A percentile compares a stretch with the other conserved stretches of the same genome.
Evolutionary conservation across 1,284 basidiomycete species (phyloP).

Genomic region (Trichosporon sp.): DNA sequence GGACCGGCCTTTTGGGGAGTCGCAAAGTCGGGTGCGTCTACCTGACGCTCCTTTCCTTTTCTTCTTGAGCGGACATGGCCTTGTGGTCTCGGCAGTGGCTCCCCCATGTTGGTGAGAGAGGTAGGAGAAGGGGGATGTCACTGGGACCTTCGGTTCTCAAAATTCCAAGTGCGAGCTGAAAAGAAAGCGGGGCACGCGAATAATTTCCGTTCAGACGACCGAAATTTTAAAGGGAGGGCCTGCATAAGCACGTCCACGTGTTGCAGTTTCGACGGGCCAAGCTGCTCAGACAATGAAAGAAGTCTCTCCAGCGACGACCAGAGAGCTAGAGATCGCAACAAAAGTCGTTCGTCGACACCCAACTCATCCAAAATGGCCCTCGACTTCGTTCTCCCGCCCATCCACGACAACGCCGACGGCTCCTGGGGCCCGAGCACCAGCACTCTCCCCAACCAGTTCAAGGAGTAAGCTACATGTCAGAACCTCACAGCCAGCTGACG

Average conservation of each 20-base stretch:
- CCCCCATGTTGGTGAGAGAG: constrained; percentile 22
- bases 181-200: background rate
- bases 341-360: constrained; percentile 3
- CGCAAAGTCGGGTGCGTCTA: background rate
- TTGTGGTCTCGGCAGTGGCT: constrained; percentile 10
- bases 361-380: constrained; percentile 32
- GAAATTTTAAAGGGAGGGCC: constrained; percentile 8
- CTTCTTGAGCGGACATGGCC: constrained; percentile 2
- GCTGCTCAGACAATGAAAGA: constrained; percentile 5
- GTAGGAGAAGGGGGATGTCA: constrained; percentile 6
- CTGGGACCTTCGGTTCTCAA: background rate
- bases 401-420: constrained; percentile 50
- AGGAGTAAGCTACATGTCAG: constrained; percentile 40
- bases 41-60: constrained; percentile 29
- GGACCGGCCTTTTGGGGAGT: constrained; percentile 8
- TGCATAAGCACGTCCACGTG: constrained; percentile 1
- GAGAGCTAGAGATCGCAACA: background rate
- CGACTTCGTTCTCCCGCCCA: constrained; percentile 47
- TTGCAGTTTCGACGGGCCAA: constrained; percentile 10
- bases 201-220: constrained; percentile 3
- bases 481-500: background rate
- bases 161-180: constrained; percentile 4
- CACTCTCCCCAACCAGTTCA: constrained; percentile 47
- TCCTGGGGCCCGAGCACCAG: constrained; percentile 50
- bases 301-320: constrained; percentile 1